phyloP scores from a whole-genome alignment of 2,329 filamentous ascomycete genomes.

The Tolypocladium sp. region DNA sequence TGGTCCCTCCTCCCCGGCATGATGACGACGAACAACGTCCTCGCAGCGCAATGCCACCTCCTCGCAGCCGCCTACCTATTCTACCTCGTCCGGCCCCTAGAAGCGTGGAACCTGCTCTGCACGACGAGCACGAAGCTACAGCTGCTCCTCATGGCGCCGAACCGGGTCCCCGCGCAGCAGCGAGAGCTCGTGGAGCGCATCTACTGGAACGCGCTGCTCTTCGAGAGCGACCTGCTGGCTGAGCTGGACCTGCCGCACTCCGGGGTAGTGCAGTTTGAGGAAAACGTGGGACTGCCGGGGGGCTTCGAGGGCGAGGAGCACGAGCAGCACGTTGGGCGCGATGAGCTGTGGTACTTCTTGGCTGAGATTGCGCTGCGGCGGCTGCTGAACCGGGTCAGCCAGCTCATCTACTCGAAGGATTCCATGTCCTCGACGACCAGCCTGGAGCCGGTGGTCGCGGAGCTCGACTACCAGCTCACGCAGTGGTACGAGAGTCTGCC shows the following conservation, averaged over 20 bases:
- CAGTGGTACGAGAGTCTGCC: constrained; percentile 81
- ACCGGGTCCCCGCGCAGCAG: constrained; percentile 59
- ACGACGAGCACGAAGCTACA: constrained; percentile 77
- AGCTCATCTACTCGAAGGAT: constrained; percentile 70
- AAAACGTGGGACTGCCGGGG: constrained; percentile 67
- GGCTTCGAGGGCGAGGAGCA: constrained; percentile 66
- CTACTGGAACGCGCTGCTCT: constrained; percentile 77
- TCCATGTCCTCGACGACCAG: constrained; percentile 62
- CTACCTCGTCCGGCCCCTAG: constrained; percentile 71
- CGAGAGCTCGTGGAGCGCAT: constrained; percentile 67
- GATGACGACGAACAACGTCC: constrained; percentile 70
- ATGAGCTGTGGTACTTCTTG: constrained; percentile 80
- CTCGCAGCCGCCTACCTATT: constrained; percentile 75
- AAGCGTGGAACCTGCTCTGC: constrained; percentile 74
- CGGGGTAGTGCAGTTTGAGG: constrained; percentile 74
- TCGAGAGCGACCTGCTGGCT: constrained; percentile 71
- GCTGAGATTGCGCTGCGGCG: constrained; percentile 73
- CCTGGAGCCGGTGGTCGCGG: constrained; percentile 67
- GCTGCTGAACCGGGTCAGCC: constrained; percentile 69
- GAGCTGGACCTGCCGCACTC: constrained; percentile 77
- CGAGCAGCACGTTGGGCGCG: constrained; percentile 52
- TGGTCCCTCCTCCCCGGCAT: constrained; percentile 70
- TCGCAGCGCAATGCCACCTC: constrained; percentile 72
- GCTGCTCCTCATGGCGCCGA: constrained; percentile 65
- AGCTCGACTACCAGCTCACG: constrained; percentile 72